Conservation (phyloP, 2,329 filamentous ascomycete genomes). For the Aspergillus tanneri region DNA sequence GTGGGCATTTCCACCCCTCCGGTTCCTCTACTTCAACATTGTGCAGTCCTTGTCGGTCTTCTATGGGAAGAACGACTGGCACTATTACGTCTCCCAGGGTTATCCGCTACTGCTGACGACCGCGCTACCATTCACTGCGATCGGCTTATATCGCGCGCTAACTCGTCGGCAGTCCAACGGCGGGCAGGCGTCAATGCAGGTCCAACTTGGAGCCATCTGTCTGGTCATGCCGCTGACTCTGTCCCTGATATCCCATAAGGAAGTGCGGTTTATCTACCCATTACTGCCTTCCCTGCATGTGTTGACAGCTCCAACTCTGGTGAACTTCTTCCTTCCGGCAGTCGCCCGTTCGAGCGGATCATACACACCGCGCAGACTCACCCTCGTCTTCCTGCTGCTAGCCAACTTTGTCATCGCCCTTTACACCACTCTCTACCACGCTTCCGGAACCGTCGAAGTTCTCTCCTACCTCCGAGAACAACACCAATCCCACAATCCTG, state of each 20-base stretch:
- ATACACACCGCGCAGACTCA: conserved; percentile 48
- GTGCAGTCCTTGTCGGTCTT: conserved; percentile 84
- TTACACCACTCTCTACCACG: conserved; percentile 75
- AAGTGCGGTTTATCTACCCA: conserved; percentile 95
- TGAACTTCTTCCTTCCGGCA: conserved; percentile 61
- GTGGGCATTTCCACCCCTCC: conserved; percentile 85
- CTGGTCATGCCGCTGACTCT: conserved; percentile 62
- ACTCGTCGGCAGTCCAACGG: conserved; percentile 37
- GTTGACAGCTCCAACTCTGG: conserved; percentile 67
- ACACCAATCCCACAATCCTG: conserved; percentile 61
- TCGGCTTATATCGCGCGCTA: conserved; percentile 60
- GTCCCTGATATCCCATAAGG: conserved; percentile 87
- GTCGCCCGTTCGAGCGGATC: conserved; percentile 33
- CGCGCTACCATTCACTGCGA: conserved; percentile 70
- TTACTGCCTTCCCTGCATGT: conserved; percentile 83
- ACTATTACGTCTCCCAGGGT: conserved; percentile 91
- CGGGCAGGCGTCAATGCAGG: conserved; percentile 44
- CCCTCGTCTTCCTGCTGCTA: conserved; percentile 60
- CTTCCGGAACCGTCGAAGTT: conserved; percentile 74
- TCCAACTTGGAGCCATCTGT: conserved; percentile 59
- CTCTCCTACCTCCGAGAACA: conserved; percentile 72
- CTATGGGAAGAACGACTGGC: conserved; percentile 85
- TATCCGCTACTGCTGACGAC: conserved; percentile 84
- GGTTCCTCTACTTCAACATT: conserved; percentile 89
- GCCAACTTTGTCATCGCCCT: conserved; percentile 69